Base-by-base conservation (phyloP, 2,329 filamentous ascomycete genomes). In the Xylariales sp. region DNA sequence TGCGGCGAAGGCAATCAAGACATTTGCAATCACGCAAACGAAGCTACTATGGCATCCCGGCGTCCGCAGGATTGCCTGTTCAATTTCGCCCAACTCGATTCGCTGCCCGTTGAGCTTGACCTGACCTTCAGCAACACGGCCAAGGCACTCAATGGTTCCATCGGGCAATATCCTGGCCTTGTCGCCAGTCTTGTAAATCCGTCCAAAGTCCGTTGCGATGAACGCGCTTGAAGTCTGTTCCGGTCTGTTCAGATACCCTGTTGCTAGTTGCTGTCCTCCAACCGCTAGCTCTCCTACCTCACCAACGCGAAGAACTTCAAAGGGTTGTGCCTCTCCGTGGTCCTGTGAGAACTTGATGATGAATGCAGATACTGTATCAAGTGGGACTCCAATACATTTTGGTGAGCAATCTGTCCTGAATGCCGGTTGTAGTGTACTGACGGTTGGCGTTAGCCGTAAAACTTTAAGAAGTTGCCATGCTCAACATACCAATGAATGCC, bases 21-120 rank as follows among this genome's bases (percentile, higher is more conserved):
- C 75, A 5, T 82, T 80, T 3, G 74, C 69, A 20, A 88, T 65
- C 2, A 95, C 80, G 19, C 79, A 71, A 2, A 81, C 86, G 11
- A 82, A 74, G 1, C 80, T 82, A 34, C 75, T 75, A 46, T 82
- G 80, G 34, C 88, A 82, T 1, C 76, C 77, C 0, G 67, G 56
- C 0, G 78, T 73, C 41, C 76, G 76, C 32, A 84, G 70, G 3
- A 82, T 72, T 1, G 78, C 83, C 50, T 87, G 78, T 56, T 91
- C 86, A 15, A 89, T 72, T 55, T 90, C 88, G 0, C 86, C 86
- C 4, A 93, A 75, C 55, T 93, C 86, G 38, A 94, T 76, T 36
- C 88, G 74, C 61, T 95, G 89, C 1, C 89, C 89, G 40, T 88
- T 77, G 6, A 95, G 70, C 62, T 95, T 95, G 38, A 95, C 82